Evolutionary conservation across 108 stramenopile species (phyloP), one percentile per base, ranked within the genome.

Genomic region (Bacterosira constricta): DNA sequence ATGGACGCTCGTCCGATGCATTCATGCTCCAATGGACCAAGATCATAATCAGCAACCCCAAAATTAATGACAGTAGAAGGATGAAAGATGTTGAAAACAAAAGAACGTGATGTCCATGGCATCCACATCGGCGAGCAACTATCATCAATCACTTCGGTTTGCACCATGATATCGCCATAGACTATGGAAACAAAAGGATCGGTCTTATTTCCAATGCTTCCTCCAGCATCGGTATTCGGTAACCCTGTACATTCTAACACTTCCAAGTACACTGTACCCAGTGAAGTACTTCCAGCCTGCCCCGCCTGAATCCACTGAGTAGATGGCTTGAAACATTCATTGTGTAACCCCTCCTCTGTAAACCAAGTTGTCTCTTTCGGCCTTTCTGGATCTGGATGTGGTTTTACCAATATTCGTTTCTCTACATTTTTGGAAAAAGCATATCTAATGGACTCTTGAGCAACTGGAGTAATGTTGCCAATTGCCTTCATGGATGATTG

Each of bases 101-200:
- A 92, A 0, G 90, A 88, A 20, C 90, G 63, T 35, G 85, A 78
- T 4, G 87, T 83, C 90, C 90, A 92, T 21, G 87, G 88, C 44
- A 88, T 42, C 87, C 87, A 92, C 34, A 82, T 81, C 0, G 90
- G 90, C 29, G 81, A 80, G 0, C 88, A 35, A 35, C 73, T 79
- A 58, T 92, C 90, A 36, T 87, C 62, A 39, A 92, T 88, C 0
- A 87, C 80, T 38, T 83, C 79, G 7, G 86, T 84, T 41, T 87
- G 69, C 4, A 83, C 84, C 38, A 84, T 58, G 23, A 73, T 67
- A 34, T 87, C 83, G 15, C 71, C 86, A 49, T 73, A 85, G 2
- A 87, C 68, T 12, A 77, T 34, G 34, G 63, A 79, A 9, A 75
- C 74, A 26, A 87, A 84, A 7, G 79, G 57, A 51, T 87, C 86